Evolutionary conservation across 73 alveolate genomes (phyloP).

Genomic region (Paramecium biaurelia): DNA sequence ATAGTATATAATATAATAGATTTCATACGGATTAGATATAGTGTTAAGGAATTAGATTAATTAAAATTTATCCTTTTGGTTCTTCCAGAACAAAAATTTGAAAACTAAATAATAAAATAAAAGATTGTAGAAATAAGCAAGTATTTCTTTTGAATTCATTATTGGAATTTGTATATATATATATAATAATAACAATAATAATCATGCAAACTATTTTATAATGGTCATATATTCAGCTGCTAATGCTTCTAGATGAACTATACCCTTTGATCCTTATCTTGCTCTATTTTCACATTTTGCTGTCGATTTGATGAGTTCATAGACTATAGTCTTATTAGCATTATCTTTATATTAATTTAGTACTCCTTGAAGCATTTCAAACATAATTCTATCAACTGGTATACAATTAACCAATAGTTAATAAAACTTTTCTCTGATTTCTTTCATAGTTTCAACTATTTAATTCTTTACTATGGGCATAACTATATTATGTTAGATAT

Average conservation of each 20-base stretch:
- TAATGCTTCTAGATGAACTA: conserved; percentile 95
- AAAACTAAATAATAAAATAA: background rate
- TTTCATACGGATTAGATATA: background rate
- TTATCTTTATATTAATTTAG: conserved; percentile 69
- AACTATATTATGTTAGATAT: conserved; percentile 33
- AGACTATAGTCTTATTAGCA: conserved; percentile 50
- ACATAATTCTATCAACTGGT: conserved; percentile 68
- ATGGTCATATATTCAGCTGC: conserved; percentile 71
- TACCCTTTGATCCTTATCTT: conserved; percentile 90
- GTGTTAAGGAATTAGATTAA: background rate
- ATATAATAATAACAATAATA: background rate
- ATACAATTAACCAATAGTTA: conserved; percentile 67
- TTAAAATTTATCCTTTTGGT: background rate
- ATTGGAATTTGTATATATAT: background rate
- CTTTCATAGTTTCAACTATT: conserved; percentile 69
- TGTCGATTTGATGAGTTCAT: conserved; percentile 77
- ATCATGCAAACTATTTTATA: background rate
- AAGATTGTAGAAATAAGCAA: background rate
- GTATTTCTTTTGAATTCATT: background rate
- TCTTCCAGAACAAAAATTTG: background rate
- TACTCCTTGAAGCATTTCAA: conserved; percentile 75
- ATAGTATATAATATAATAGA: background rate
- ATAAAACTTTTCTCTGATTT: conserved; percentile 71
- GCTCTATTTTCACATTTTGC: conserved; percentile 85
- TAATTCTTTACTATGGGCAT: conserved; percentile 62